Percentiles rank a stretch among this genome's conserved stretches.
These are phyloP conservation scores for Macrophomina phaseolina DNA, from an alignment of 2,329 filamentous ascomycete genomes.

Conservation along the genomic window DNA sequence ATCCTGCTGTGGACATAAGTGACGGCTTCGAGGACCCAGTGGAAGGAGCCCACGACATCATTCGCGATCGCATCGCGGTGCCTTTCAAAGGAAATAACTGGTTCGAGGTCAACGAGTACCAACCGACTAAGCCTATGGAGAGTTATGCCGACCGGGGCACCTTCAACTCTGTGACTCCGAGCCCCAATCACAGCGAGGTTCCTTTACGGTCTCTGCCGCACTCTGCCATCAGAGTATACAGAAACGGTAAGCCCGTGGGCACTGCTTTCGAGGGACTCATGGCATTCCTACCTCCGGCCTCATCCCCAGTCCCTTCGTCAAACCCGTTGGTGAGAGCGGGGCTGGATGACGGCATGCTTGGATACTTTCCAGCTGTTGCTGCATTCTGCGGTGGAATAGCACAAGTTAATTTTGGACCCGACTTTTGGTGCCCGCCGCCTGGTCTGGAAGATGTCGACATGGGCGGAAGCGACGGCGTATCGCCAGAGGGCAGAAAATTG, in stretches of 20 bases:
- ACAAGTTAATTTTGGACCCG: slow-evolving; percentile 90
- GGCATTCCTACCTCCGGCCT: slow-evolving; percentile 89
- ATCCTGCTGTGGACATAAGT: slow-evolving; percentile 76
- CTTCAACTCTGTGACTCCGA: slow-evolving; percentile 72
- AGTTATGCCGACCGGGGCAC: slow-evolving; percentile 59
- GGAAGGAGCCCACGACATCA: slow-evolving; percentile 75
- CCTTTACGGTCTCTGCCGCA: slow-evolving; percentile 86
- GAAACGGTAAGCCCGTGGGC: slow-evolving; percentile 86
- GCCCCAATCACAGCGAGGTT: slow-evolving; percentile 73
- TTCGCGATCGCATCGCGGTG: slow-evolving; percentile 93
- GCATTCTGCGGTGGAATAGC: slow-evolving; percentile 90
- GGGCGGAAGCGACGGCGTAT: slow-evolving; percentile 35
- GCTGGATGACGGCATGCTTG: slow-evolving; percentile 91
- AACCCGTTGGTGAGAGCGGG: slow-evolving; percentile 64
- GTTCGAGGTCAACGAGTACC: slow-evolving; percentile 92
- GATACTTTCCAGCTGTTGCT: slow-evolving; percentile 93
- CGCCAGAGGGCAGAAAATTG: slow-evolving; percentile 42
- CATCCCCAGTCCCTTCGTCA: slow-evolving; percentile 68
- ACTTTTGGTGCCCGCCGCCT: slow-evolving; percentile 87
- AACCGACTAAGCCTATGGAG: slow-evolving; percentile 85
- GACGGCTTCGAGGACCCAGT: slow-evolving; percentile 61
- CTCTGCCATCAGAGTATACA: slow-evolving; percentile 87
- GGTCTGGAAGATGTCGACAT: slow-evolving; percentile 53
- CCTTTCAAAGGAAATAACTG: slow-evolving; percentile 92
- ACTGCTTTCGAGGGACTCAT: slow-evolving; percentile 87